These are phyloP conservation scores for Ceratobasidium sp. DNA, from an alignment of 1,284 basidiomycete species.

Conservation along the genomic window DNA sequence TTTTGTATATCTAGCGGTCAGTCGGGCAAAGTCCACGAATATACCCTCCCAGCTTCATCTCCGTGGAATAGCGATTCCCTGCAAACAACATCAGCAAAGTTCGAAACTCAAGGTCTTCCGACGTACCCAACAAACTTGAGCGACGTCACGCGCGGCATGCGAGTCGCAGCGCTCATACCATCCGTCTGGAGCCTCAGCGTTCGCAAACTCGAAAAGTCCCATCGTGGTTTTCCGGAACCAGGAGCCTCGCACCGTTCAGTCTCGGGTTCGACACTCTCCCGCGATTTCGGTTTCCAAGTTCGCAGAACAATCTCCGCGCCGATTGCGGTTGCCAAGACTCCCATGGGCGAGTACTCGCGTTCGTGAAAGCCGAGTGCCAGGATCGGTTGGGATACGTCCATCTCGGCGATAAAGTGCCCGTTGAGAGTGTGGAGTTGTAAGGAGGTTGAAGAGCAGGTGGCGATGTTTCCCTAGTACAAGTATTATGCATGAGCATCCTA, in stretches of 20 bases:
- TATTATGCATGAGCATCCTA: constrained; percentile 16
- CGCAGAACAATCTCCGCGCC: constrained; percentile 74
- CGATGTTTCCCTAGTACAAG: constrained; percentile 79
- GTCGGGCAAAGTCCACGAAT: constrained; percentile 47
- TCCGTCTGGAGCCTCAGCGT: constrained; percentile 66
- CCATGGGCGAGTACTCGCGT: constrained; percentile 78
- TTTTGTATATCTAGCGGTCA: neutral
- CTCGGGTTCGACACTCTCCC: neutral
- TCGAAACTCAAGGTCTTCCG: neutral
- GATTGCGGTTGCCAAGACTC: constrained; percentile 66
- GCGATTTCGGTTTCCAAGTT: constrained; percentile 72
- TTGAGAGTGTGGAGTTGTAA: constrained; percentile 87
- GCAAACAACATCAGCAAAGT: neutral
- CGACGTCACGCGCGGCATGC: constrained; percentile 69
- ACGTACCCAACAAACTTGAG: constrained; percentile 75
- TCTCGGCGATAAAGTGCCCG: constrained; percentile 73
- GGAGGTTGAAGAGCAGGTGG: constrained; percentile 77
- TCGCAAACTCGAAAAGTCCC: constrained; percentile 77
- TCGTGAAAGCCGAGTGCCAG: constrained; percentile 83
- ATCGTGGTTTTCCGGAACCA: constrained; percentile 69
- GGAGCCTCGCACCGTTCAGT: constrained; percentile 67
- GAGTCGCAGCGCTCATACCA: constrained; percentile 53
- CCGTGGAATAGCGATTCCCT: constrained; percentile 48
- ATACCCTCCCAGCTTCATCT: constrained; percentile 46
- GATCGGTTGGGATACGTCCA: constrained; percentile 68